Evolutionary conservation across 306 rosid genomes (phyloP), one percentile per base, ranked within the genome.

Genomic region (Medicago lupulina): DNA sequence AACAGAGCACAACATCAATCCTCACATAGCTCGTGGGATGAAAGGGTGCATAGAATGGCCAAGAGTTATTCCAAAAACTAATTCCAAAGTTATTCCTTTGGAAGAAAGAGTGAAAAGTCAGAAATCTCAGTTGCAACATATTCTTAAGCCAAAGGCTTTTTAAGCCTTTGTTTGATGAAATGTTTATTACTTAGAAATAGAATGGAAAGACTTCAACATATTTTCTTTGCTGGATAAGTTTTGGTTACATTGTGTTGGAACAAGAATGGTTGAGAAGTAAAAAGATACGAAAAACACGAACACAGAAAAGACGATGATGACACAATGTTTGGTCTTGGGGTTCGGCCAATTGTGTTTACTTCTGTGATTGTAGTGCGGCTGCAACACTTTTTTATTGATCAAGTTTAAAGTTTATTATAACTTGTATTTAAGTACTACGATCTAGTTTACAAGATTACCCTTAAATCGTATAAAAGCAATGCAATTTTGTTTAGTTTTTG

Each of bases 21-120:
- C 97, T 8, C 97, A 90, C 81, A 83, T 90, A 64, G 72, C 83
- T 68, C 84, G 88, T 51, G 96, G 86, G 72, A 90, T 85, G 83
- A 83, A 79, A 76, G 96, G 97, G 5, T 58, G 86, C 72, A 76
- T 84, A 17, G 93, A 86, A 71, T 86, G 96, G 93, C 96, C 88
- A 4, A 76, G 77, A 57, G 85, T 80, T 21, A 51, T 67, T 41
- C 76, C 80, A 53, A 88, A 72, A 80, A 65, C 67, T 38, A 73
- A 73, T 47, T 62, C 73, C 16, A 87, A 82, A 85, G 63, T 73
- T 16, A 84, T 84, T 49, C 59, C 79, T 58, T 76, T 85, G 70
- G 92, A 84, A 67, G 88, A 77, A 34, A 89, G 65, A 71, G 83
- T 87, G 34, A 36, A 84, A 84, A 88, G 68, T 84, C 91, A 88